phyloP scores from a whole-genome alignment of 805 yeast species.

The Candida quercuum region DNA sequence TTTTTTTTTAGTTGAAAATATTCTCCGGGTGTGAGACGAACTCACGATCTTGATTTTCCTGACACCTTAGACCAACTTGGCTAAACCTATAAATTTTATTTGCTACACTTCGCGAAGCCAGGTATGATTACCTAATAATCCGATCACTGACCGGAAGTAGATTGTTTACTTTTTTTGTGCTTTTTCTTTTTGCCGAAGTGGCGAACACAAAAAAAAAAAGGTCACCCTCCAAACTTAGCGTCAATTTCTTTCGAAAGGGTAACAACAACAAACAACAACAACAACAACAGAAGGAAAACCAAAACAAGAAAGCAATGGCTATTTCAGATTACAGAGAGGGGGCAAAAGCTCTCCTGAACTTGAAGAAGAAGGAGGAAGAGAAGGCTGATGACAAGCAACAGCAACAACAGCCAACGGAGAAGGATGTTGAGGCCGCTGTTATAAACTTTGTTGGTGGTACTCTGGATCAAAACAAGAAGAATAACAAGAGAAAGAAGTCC shows the following conservation, averaged over 20 bases:
- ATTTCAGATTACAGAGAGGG: constrained; percentile 18
- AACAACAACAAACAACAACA: constrained; percentile 2
- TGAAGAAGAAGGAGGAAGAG: constrained; percentile 19
- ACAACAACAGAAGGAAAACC: constrained; percentile 2
- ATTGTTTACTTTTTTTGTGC: no score
- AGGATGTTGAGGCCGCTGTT: constrained; percentile 75
- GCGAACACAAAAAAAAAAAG: neutral
- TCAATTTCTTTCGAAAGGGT: constrained; percentile 2
- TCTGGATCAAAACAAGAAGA: constrained; percentile 30
- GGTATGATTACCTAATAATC: no score
- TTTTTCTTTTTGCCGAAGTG: neutral
- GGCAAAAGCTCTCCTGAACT: constrained; percentile 20
- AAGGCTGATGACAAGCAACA: constrained; percentile 3
- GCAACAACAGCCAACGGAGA: constrained; percentile 19
- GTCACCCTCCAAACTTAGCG: constrained; percentile 5
- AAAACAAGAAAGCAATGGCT: constrained; percentile 1
- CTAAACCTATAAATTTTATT: no score
- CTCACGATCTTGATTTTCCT: no score
- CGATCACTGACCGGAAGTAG: no score
- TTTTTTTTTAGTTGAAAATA: no score
- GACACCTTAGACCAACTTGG: no score
- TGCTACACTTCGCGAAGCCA: no score
- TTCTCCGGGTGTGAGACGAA: no score
- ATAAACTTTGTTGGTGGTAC: constrained; percentile 67
- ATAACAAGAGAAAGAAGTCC: constrained; percentile 17